Conservation (phyloP, 2,329 filamentous ascomycete genomes). For the Cladosporium velox region DNA sequence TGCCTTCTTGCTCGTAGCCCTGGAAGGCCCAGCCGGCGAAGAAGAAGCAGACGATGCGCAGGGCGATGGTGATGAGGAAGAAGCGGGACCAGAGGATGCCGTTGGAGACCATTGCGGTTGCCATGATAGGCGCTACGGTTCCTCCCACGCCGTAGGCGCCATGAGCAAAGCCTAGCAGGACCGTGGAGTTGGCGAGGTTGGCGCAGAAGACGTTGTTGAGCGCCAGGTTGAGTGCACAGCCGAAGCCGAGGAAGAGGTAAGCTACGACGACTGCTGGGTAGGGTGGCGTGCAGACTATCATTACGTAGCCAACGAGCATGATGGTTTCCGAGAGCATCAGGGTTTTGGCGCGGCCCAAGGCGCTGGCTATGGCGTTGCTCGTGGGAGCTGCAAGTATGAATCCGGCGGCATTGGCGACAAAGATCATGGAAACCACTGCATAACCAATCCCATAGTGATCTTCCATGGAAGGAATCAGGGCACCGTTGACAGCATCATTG, state of each 20-base stretch:
- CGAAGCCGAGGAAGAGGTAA: conserved; percentile 62
- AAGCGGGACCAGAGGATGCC: conserved; percentile 68
- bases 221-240: conserved; percentile 54
- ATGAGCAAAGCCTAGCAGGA: conserved; percentile 63
- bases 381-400: conserved; percentile 73
- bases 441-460: conserved; percentile 74
- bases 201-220: conserved; percentile 60
- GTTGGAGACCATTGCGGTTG: conserved; percentile 68
- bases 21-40: conserved; percentile 69
- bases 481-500: conserved; percentile 70
- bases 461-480: conserved; percentile 80
- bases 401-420: conserved; percentile 74
- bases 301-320: conserved; percentile 63
- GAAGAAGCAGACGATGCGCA: conserved; percentile 59
- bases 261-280: conserved; percentile 65
- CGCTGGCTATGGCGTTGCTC: conserved; percentile 63
- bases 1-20: conserved; percentile 65
- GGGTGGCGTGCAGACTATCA: conserved; percentile 67
- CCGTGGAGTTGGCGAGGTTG: conserved; percentile 54
- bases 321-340: conserved; percentile 61
- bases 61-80: conserved; percentile 66
- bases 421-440: conserved; percentile 77
- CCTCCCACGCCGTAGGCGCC: conserved; percentile 59
- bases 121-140: conserved; percentile 68
- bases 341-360: conserved; percentile 65